phyloP scores from a whole-genome alignment of 179 eudicot species.

The Beta lomatogona region DNA sequence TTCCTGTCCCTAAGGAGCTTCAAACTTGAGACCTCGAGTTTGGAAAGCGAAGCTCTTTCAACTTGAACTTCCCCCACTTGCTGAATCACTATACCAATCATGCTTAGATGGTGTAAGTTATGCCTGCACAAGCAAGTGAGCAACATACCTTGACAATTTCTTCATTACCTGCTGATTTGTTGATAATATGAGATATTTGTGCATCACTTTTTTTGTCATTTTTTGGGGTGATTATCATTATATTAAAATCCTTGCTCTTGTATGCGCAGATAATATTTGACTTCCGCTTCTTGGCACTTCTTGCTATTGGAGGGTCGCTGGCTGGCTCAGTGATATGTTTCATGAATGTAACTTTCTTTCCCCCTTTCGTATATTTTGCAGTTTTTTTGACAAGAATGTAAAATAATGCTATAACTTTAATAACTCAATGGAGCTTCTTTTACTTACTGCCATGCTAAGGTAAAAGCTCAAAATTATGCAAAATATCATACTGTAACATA shows the following conservation, averaged over 20 bases:
- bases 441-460: background rate
- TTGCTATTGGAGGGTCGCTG: conserved; percentile 87
- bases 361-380: background rate
- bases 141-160: background rate
- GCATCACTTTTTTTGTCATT: background rate
- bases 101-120: background rate
- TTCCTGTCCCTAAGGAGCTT: background rate
- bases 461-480: background rate
- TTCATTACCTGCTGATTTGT: background rate
- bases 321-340: conserved; percentile 93
- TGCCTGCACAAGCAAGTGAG: background rate
- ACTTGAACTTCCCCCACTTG: background rate
- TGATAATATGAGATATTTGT: background rate
- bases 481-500: background rate
- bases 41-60: background rate
- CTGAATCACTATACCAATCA: background rate
- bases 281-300: conserved; percentile 90
- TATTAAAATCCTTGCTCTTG: background rate
- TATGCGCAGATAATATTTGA: conserved; percentile 72
- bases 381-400: background rate
- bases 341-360: conserved; percentile 61
- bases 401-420: too few species aligned
- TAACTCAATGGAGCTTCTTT: background rate
- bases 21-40: background rate
- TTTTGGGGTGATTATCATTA: background rate